These are phyloP conservation scores for Lonicera japonica DNA, from an alignment of 129 eudicot genomes.

Conservation along the genomic window DNA sequence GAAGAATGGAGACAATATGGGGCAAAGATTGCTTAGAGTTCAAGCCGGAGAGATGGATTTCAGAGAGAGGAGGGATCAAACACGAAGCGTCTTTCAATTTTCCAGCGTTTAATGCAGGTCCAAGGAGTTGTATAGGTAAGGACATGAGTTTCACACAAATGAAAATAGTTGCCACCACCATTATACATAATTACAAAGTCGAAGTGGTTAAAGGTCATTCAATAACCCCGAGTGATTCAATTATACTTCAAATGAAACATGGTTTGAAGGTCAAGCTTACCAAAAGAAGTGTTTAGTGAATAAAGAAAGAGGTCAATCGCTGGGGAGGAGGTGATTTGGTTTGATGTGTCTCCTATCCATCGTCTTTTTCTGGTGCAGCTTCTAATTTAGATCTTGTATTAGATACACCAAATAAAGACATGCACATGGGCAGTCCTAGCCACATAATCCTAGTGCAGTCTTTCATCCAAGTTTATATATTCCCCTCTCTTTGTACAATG, in stretches of 20 bases:
- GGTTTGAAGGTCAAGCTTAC: slow-evolving; percentile 38
- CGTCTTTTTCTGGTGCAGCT: too few species aligned
- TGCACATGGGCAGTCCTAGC: too few species aligned
- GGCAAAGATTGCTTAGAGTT: slow-evolving; percentile 56
- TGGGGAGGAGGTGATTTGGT: not conserved
- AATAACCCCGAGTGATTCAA: slow-evolving; percentile 26
- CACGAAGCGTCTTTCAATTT: slow-evolving; percentile 53
- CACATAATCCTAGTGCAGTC: too few species aligned
- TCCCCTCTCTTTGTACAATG: too few species aligned
- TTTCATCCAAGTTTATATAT: too few species aligned
- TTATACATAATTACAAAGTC: slow-evolving; percentile 26
- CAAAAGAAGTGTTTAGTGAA: slow-evolving; percentile 2
- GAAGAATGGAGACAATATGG: slow-evolving; percentile 55
- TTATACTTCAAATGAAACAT: slow-evolving; percentile 38
- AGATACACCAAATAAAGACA: too few species aligned
- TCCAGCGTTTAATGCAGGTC: slow-evolving; percentile 49
- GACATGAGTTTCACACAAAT: slow-evolving; percentile 45
- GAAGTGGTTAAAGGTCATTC: slow-evolving; percentile 35
- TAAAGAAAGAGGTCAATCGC: not conserved
- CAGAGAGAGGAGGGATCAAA: slow-evolving; percentile 32
- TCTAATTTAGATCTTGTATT: too few species aligned
- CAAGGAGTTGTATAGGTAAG: slow-evolving; percentile 54
- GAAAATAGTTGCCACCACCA: slow-evolving; percentile 32
- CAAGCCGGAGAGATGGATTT: slow-evolving; percentile 56
- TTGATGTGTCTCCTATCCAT: too few species aligned